phyloP scores from a whole-genome alignment of 2,329 filamentous ascomycete species.

The Dendrostoma leiphaemia region DNA sequence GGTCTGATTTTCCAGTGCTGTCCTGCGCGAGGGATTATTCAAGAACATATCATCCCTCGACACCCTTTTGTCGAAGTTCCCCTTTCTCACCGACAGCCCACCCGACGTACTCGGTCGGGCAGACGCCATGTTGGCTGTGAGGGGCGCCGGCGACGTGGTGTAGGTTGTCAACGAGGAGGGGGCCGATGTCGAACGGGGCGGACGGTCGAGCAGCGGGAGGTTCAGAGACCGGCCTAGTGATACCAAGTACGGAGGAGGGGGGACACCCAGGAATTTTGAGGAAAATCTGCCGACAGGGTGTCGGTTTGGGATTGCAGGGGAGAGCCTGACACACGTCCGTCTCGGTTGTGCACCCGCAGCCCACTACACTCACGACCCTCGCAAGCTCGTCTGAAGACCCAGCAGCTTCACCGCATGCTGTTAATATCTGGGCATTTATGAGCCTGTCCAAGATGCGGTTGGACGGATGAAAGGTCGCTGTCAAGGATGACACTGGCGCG shows the following conservation, averaged over 20 bases:
- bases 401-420: background rate
- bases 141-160: slow-evolving; percentile 23
- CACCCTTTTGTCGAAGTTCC: slow-evolving; percentile 38
- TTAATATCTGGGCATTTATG: background rate
- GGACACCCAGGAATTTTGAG: slow-evolving; percentile 31
- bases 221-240: background rate
- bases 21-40: slow-evolving; percentile 19
- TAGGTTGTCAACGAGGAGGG: slow-evolving; percentile 5
- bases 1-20: slow-evolving; percentile 3
- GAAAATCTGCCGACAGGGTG: slow-evolving; percentile 20
- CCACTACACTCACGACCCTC: slow-evolving; percentile 7
- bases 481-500: background rate
- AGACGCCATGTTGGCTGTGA: slow-evolving; percentile 27
- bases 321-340: slow-evolving; percentile 32
- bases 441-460: background rate
- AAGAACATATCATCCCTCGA: slow-evolving; percentile 44
- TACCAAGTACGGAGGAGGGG: slow-evolving; percentile 22
- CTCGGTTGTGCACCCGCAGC: slow-evolving; percentile 27
- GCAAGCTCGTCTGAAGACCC: slow-evolving; percentile 9
- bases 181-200: slow-evolving; percentile 26
- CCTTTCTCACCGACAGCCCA: slow-evolving; percentile 11
- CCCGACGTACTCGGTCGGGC: slow-evolving; percentile 39
- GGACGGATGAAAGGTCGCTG: background rate
- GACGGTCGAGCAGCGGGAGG: slow-evolving; percentile 29
- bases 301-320: slow-evolving; percentile 31